Evolutionary conservation across 768 basidiomycete species (phyloP), one percentile per base, ranked within the genome.

Genomic region (Tricholoma matsutake): DNA sequence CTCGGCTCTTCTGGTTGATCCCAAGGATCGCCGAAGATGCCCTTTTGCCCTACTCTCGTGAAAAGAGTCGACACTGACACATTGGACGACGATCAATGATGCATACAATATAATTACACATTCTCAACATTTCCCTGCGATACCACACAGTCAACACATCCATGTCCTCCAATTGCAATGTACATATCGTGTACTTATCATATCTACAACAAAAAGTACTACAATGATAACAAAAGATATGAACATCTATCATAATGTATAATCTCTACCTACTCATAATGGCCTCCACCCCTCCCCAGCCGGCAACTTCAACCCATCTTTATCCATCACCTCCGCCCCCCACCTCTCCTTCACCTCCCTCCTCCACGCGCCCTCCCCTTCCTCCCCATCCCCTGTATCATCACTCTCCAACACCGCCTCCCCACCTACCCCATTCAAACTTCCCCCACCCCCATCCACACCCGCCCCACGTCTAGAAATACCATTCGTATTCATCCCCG

Each of bases 271-370:
- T 45, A 10, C 47, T 35, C 56, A 67, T 16, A 67, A 56, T 13
- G 61, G 62, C 54, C 59, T 65, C 66, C 66, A 67, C n/a, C 56
- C 62, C 49, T 86, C 80, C 1, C 80, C 82, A 62, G 76, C 79
- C 6, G 85, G 86, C 82, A 81, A 86, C 69, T 87, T 88, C 60
- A 86, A 67, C 62, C 81, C 79, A 66, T 87, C 85, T 63, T 78
- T 70, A 65, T 81, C 80, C 22, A 58, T 64, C 7, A 31, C 49
- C 14, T 6, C 49, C 22, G 39, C 60, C n/a, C 31, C 61, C 61
- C 61, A 57, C 62, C 61, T 25, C 31, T 55, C 52, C 47, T 65
- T 67, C 45, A 59, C 65, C 37, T 45, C 57, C 34, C 61, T 45
- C 28, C 51, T 56, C 61, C 61, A 58, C 22, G 22, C 22, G 1